Conservation (phyloP, 345 rosid genomes). For the Linum lewisii region DNA sequence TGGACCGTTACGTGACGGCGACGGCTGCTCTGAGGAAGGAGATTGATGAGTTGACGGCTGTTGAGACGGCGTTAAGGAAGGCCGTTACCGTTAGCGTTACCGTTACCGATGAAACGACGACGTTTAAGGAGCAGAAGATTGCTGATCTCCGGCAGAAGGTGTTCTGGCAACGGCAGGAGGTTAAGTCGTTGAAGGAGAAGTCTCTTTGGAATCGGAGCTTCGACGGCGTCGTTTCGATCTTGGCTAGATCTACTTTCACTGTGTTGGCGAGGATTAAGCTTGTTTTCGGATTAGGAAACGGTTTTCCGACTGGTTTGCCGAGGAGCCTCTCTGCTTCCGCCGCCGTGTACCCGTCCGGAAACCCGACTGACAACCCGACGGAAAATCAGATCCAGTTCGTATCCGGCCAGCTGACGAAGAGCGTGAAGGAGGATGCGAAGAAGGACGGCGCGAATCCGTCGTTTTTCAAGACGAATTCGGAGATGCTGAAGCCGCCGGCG, state of each 20-base stretch:
- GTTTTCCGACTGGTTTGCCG: constrained; percentile 39
- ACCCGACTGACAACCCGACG: constrained; percentile 8
- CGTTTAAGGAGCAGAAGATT: constrained; percentile 36
- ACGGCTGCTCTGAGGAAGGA: constrained; percentile 65
- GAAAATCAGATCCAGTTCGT: constrained; percentile 17
- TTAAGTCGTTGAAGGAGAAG: constrained; percentile 67
- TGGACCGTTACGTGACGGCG: constrained; percentile 59
- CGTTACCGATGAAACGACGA: constrained; percentile 18
- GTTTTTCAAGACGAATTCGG: constrained; percentile 58
- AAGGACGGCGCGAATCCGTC: constrained; percentile 2
- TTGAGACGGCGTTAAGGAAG: constrained; percentile 51
- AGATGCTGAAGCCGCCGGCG: constrained; percentile 54
- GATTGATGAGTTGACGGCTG: constrained; percentile 62
- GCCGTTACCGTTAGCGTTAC: constrained; percentile 11
- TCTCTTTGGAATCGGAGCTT: constrained; percentile 82
- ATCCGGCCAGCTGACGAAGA: constrained; percentile 31
- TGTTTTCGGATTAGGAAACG: constrained; percentile 52
- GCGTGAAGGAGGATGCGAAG: constrained; percentile 1
- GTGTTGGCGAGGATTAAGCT: constrained; percentile 57
- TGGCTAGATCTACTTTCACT: constrained; percentile 59
- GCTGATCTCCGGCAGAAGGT: constrained; percentile 61
- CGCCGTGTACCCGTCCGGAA: constrained; percentile 56
- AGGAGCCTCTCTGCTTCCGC: constrained; percentile 81
- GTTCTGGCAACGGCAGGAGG: constrained; percentile 60
- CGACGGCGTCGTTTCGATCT: constrained; percentile 47